Evolutionary conservation across 257 asterid genomes (phyloP).

Genomic region (Solanum raphanifolium): DNA sequence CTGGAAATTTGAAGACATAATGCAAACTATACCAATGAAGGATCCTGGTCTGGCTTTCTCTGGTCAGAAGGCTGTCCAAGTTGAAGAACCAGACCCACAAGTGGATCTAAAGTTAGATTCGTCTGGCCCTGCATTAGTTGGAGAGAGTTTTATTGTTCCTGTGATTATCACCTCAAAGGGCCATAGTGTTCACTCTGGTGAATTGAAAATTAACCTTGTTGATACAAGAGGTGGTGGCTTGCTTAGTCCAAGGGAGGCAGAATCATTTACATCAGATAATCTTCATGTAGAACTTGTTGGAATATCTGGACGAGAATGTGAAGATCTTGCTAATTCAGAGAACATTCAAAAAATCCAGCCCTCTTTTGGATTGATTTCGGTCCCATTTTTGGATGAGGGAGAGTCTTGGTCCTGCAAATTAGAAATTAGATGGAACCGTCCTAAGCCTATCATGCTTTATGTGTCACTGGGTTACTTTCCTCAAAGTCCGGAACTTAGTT

Average conservation of each 20-base stretch:
- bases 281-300: constrained; percentile 91
- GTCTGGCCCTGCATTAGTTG: constrained; percentile 86
- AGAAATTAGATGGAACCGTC: constrained; percentile 90
- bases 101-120: constrained; percentile 75
- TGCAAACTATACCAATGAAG: constrained; percentile 73
- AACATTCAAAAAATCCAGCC: constrained; percentile 80
- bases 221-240: constrained; percentile 95
- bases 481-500: constrained; percentile 39
- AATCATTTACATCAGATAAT: constrained; percentile 63
- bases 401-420: constrained; percentile 84
- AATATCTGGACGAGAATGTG: constrained; percentile 37
- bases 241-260: constrained; percentile 93
- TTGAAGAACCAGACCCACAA: constrained; percentile 98
- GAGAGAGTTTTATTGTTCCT: constrained; percentile 79
- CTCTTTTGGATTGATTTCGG: constrained; percentile 85
- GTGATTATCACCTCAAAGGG: constrained; percentile 81
- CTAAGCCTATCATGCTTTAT: constrained; percentile 90
- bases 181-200: constrained; percentile 83
- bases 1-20: constrained; percentile 83
- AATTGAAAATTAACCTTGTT: constrained; percentile 86
- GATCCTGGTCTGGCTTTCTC: constrained; percentile 88
- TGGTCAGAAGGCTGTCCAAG: constrained; percentile 93
- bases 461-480: constrained; percentile 84
- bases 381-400: constrained; percentile 67
- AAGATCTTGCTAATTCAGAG: constrained; percentile 33